Evolutionary conservation across 2,329 filamentous ascomycete species (phyloP).

Genomic region (Sporothrix brunneoviolacea): DNA sequence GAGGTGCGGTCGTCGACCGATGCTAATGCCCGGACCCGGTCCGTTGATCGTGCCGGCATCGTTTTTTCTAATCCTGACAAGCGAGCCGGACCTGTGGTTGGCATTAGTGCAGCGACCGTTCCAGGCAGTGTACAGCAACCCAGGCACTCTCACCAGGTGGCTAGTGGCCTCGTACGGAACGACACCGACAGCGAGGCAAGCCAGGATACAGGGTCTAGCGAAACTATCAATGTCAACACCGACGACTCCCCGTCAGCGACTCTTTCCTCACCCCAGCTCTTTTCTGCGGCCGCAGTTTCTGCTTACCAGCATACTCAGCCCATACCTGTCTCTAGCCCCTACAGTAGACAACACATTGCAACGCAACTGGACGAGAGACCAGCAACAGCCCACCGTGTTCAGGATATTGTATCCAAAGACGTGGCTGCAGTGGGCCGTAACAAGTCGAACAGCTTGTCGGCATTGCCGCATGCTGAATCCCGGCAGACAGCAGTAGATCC

Average conservation of each 20-base stretch:
- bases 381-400: slow-evolving; percentile 39
- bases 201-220: neutral
- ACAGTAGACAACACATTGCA: no score
- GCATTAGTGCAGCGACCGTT: slow-evolving; percentile 54
- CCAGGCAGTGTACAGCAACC: slow-evolving; percentile 50
- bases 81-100: slow-evolving; percentile 57
- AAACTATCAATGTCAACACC: neutral
- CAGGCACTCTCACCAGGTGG: neutral
- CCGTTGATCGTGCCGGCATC: slow-evolving; percentile 53
- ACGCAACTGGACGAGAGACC: slow-evolving; percentile 43
- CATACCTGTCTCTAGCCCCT: no score
- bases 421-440: neutral
- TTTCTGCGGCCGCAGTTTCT: no score
- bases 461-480: neutral
- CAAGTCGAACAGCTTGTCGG: slow-evolving; percentile 11
- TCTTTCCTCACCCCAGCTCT: neutral
- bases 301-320: no score
- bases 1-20: slow-evolving; percentile 34
- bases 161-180: slow-evolving; percentile 11
- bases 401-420: slow-evolving; percentile 26
- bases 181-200: slow-evolving; percentile 12
- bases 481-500: slow-evolving; percentile 21
- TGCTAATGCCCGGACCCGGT: slow-evolving; percentile 49
- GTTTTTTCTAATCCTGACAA: slow-evolving; percentile 54
- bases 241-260: neutral